These are phyloP conservation scores for Sherardia arvensis DNA, from an alignment of 257 asterid species.

Conservation along the genomic window DNA sequence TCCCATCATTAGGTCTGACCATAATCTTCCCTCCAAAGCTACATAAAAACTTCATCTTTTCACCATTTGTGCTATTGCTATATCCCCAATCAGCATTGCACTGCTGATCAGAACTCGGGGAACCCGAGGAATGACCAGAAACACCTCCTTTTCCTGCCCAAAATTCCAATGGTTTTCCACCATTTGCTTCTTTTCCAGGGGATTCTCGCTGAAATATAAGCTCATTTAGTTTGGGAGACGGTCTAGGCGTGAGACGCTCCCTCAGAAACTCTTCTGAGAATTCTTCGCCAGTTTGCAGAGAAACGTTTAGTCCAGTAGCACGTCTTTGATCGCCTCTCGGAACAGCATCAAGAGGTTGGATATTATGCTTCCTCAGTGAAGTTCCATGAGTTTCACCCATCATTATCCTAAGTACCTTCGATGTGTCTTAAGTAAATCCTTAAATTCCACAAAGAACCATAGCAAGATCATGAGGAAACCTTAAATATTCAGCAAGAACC, in stretches of 20 bases:
- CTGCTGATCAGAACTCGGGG: conserved; percentile 29
- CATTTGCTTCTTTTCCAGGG: conserved; percentile 12
- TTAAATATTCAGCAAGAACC: background rate
- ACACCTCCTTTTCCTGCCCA: conserved; percentile 21
- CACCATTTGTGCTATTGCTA: conserved; percentile 17
- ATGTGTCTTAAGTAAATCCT: background rate
- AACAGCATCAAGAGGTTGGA: conserved; percentile 8
- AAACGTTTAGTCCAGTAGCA: conserved; percentile 34
- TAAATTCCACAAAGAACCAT: background rate
- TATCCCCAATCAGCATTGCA: conserved; percentile 24
- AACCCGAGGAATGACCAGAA: conserved; percentile 24
- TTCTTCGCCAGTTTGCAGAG: conserved; percentile 78
- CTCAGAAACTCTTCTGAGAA: conserved; percentile 63
- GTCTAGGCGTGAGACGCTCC: conserved; percentile 41
- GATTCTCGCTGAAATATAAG: conserved; percentile 16
- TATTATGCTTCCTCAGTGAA: conserved; percentile 23
- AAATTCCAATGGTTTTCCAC: conserved; percentile 22
- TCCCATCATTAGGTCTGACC: conserved; percentile 80
- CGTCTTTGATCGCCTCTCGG: conserved; percentile 22
- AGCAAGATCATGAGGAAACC: conserved; percentile 3
- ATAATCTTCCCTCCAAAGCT: conserved; percentile 86
- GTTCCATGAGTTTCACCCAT: conserved; percentile 28
- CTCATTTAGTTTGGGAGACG: conserved; percentile 19
- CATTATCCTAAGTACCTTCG: conserved; percentile 28
- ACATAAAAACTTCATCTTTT: conserved; percentile 67